Evolutionary conservation across 768 basidiomycete species (phyloP), one percentile per base, ranked within the genome.

Genomic region (Rhizopogon vinicolor): DNA sequence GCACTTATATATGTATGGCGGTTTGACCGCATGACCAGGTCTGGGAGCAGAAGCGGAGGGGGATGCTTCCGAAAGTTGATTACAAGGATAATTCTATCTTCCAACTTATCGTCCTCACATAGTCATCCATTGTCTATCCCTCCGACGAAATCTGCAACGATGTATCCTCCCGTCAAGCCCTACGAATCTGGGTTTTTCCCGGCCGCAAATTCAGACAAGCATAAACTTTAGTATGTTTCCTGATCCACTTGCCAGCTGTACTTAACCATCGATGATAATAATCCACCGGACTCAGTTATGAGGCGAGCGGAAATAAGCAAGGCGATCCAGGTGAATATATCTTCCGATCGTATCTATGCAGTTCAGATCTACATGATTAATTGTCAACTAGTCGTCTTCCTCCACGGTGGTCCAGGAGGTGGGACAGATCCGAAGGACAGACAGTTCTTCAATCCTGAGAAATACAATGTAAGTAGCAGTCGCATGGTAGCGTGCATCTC

Each of bases 381-480:
- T 40, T 49, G 16, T 35, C n/a, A 37, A 5, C 46, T 58, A 89
- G 89, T 91, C 19, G 78, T 91, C n/a, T 92, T 90, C 65, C 72
- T 92, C 29, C 89, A 91, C 59, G 91, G 88, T 41, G 91, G 92
- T 6, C 92, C 92, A 14, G 93, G 93, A 13, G 89, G 91, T 10
- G 91, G 91, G 5, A 77, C 75, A 44, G 81, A 85, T 63, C 66
- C 75, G 5, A 77, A 76, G 53, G 93, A 96, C 71, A 77, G 89
- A 52, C 71, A 75, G 5, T 94, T 87, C 75, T 95, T 95, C 71
- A 84, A 94, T 64, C 91, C 92, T 3, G 68, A 77, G 35, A 89
- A 91, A 65, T 96, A 94, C 77, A 91, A 89, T 75, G 90, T 85
- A 44, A 41, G 61, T 60, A 29, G 40, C 10, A 44, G 18, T 43